Conservation (phyloP, 2,329 filamentous ascomycete genomes). For the Botryosphaeria agaves region DNA sequence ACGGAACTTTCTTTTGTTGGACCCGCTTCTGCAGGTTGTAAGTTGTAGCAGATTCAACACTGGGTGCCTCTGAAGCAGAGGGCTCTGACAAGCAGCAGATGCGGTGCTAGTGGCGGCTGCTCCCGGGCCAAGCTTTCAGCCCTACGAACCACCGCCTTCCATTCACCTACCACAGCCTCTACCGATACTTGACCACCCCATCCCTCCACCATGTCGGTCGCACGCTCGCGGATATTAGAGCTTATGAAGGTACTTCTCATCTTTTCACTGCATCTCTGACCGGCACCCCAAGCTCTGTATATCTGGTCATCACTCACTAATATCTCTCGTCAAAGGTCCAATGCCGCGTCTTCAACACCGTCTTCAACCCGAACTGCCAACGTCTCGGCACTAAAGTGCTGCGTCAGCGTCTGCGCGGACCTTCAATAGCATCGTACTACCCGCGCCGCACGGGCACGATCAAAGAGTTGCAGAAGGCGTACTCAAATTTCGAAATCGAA, state of each 20-base stretch:
- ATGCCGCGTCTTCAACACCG: constrained; percentile 82
- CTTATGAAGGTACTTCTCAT: constrained; percentile 52
- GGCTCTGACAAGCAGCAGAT: too few relatives aligned
- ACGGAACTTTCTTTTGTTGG: too few relatives aligned
- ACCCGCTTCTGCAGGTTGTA: too few relatives aligned
- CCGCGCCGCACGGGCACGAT: constrained; percentile 57
- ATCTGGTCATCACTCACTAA: constrained; percentile 1
- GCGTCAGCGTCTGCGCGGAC: constrained; percentile 74
- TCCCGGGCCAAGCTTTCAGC: too few relatives aligned
- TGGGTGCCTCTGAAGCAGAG: too few relatives aligned
- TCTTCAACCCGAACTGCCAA: constrained; percentile 68
- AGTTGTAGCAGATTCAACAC: too few relatives aligned
- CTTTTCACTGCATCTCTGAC: not conserved
- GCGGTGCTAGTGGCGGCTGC: too few relatives aligned
- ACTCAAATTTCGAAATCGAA: constrained; percentile 49
- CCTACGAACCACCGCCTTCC: not conserved
- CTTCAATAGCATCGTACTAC: constrained; percentile 73
- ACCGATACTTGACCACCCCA: too few relatives aligned
- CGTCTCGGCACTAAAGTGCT: constrained; percentile 86
- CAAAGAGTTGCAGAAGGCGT: constrained; percentile 53
- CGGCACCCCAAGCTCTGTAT: constrained; percentile 1
- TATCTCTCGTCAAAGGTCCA: constrained; percentile 41
- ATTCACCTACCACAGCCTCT: not conserved
- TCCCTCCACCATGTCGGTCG: constrained; percentile 33
- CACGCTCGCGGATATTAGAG: constrained; percentile 39